Conservation (phyloP, 2,329 filamentous ascomycete species). For the Pseudogymnoascus sp. region DNA sequence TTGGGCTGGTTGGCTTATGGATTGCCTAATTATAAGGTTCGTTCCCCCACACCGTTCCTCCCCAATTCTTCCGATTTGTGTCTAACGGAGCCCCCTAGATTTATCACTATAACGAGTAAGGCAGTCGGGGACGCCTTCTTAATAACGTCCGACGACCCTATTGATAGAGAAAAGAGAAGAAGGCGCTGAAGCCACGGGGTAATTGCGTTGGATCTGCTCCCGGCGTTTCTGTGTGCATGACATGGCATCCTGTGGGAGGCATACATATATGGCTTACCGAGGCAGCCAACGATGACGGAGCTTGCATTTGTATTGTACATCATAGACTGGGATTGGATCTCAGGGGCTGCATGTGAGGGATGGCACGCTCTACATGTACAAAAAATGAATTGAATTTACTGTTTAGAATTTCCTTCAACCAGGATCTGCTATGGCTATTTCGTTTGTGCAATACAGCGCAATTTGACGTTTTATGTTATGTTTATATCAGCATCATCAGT, state of each 20-base stretch:
- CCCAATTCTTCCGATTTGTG: not conserved
- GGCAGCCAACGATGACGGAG: not conserved
- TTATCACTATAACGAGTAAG: slow-evolving; percentile 82
- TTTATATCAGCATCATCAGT: not conserved
- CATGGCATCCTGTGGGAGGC: not conserved
- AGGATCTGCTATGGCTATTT: not conserved
- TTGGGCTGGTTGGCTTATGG: slow-evolving; percentile 80
- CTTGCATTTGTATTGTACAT: not conserved
- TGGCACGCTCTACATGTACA: not conserved
- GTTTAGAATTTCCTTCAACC: not conserved
- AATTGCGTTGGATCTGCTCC: not conserved
- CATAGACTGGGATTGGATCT: not conserved
- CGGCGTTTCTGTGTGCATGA: not conserved
- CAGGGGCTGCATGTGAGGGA: not conserved
- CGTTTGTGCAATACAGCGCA: not conserved
- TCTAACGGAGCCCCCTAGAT: slow-evolving; percentile 45
- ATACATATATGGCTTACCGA: not conserved
- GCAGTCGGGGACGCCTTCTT: not conserved
- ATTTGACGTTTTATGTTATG: not conserved
- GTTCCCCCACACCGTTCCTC: slow-evolving; percentile 23
- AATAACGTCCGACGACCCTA: not conserved
- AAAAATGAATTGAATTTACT: not conserved
- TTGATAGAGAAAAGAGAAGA: not conserved
- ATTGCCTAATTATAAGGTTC: slow-evolving; percentile 94
- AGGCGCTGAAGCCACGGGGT: not conserved